These are phyloP conservation scores for Plantago lanceolata DNA, from an alignment of 305 asterid species.

Conservation along the genomic window DNA sequence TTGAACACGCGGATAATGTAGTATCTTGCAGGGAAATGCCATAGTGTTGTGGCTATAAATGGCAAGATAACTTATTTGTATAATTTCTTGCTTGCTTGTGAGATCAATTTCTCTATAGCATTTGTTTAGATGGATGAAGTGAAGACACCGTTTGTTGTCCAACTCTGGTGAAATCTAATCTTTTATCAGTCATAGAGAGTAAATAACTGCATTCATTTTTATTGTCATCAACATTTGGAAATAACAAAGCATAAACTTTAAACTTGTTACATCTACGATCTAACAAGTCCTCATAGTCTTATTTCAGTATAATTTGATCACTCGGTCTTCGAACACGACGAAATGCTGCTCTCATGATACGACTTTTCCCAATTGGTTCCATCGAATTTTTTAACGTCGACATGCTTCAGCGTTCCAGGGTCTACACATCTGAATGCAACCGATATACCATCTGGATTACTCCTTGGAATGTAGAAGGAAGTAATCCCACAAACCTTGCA, in stretches of 20 bases:
- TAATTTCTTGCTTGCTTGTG: not conserved
- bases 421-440: conserved; percentile 57
- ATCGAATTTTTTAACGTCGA: conserved; percentile 58
- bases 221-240: too few relatives aligned
- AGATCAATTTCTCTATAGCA: conserved; percentile 8
- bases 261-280: too few relatives aligned
- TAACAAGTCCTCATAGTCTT: too few relatives aligned
- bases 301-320: conserved; percentile 11
- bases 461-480: conserved; percentile 70
- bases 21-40: conserved; percentile 37
- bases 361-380: conserved; percentile 77
- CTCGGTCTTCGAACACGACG: conserved; percentile 42
- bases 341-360: conserved; percentile 34
- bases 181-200: too few relatives aligned
- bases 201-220: too few relatives aligned
- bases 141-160: not conserved
- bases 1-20: conserved; percentile 14
- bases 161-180: too few relatives aligned
- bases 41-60: conserved; percentile 36
- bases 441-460: conserved; percentile 71
- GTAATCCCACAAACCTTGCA: conserved; percentile 85
- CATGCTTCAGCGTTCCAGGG: conserved; percentile 63
- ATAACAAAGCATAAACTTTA: too few relatives aligned
- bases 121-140: not conserved
- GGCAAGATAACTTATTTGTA: conserved; percentile 29